These are phyloP conservation scores for Kwoniella mangroviensis DNA, from an alignment of 768 basidiomycete genomes.

Conservation along the genomic window DNA sequence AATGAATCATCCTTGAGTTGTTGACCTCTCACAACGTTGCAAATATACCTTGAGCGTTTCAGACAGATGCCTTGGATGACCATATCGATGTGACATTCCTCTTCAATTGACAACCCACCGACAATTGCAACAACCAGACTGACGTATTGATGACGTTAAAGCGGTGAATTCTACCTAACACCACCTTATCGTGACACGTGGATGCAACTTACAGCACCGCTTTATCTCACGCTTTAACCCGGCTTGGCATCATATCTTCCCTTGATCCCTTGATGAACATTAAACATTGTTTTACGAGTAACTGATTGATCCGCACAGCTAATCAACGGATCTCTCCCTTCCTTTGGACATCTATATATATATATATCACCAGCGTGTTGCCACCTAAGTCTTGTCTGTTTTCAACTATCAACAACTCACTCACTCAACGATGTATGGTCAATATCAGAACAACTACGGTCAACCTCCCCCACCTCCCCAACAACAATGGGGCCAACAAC, in stretches of 20 bases:
- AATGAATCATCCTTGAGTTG: too few species aligned
- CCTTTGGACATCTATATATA: not conserved
- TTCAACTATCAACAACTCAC: not conserved
- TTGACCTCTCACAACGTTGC: too few species aligned
- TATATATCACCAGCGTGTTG: not conserved
- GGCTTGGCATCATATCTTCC: not conserved
- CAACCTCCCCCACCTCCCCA: slow-evolving; percentile 19
- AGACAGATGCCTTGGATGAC: too few species aligned
- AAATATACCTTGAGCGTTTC: too few species aligned
- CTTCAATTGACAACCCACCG: too few species aligned
- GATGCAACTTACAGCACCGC: not conserved
- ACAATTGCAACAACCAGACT: not conserved
- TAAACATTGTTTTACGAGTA: not conserved
- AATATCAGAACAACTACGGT: slow-evolving; percentile 17
- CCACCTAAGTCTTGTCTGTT: not conserved
- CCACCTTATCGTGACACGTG: too few species aligned
- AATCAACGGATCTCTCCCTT: slow-evolving; percentile 1
- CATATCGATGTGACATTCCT: too few species aligned
- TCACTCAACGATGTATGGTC: slow-evolving; percentile 25
- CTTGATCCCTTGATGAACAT: not conserved
- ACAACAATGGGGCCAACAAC: slow-evolving; percentile 26
- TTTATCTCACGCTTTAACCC: slow-evolving; percentile 6
- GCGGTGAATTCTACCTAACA: not conserved
- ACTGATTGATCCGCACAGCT: not conserved
- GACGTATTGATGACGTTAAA: not conserved